A percentile compares a stretch with the other conserved stretches of the same genome.
Evolutionary conservation across 2,329 filamentous ascomycete species (phyloP).

Genomic region (Ceratocystis huliohia): DNA sequence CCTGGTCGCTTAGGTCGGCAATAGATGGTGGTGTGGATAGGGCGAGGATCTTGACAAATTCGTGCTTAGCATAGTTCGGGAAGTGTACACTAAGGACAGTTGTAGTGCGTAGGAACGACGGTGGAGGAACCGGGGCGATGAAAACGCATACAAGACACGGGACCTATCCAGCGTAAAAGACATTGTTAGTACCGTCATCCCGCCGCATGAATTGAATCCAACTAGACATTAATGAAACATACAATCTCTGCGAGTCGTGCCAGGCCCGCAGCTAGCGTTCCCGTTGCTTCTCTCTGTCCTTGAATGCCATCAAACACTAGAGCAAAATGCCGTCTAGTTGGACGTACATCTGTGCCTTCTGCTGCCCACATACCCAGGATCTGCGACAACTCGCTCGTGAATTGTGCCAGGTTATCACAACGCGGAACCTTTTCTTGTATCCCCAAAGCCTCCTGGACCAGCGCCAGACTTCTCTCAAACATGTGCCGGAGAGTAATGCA

Average conservation of each 20-base stretch:
- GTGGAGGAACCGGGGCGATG: constrained; percentile 58
- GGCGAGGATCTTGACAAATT: constrained; percentile 68
- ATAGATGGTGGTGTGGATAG: constrained; percentile 33
- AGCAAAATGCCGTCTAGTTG: constrained; percentile 44
- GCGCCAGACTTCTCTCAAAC: constrained; percentile 49
- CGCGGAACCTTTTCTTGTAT: constrained; percentile 31
- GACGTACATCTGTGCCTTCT: constrained; percentile 26
- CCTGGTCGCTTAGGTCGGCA: constrained; percentile 39
- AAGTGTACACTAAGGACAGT: constrained; percentile 70
- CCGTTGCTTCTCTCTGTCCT: constrained; percentile 63
- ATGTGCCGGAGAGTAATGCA: constrained; percentile 22
- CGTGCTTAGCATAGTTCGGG: constrained; percentile 66
- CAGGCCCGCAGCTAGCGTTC: constrained; percentile 67
- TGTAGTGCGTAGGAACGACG: constrained; percentile 55
- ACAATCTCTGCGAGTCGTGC: constrained; percentile 72
- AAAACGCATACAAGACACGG: constrained; percentile 65
- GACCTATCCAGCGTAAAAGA: constrained; percentile 42
- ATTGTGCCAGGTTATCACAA: constrained; percentile 69
- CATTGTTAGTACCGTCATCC: constrained; percentile 21
- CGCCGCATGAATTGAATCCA: background rate
- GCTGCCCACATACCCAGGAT: constrained; percentile 34
- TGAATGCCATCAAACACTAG: constrained; percentile 84
- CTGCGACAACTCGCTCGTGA: constrained; percentile 58
- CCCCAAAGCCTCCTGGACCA: constrained; percentile 33
- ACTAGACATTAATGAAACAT: constrained; percentile 26